Evolutionary conservation across 1,284 basidiomycete species (phyloP).

Genomic region (Cryptococcus sp.): DNA sequence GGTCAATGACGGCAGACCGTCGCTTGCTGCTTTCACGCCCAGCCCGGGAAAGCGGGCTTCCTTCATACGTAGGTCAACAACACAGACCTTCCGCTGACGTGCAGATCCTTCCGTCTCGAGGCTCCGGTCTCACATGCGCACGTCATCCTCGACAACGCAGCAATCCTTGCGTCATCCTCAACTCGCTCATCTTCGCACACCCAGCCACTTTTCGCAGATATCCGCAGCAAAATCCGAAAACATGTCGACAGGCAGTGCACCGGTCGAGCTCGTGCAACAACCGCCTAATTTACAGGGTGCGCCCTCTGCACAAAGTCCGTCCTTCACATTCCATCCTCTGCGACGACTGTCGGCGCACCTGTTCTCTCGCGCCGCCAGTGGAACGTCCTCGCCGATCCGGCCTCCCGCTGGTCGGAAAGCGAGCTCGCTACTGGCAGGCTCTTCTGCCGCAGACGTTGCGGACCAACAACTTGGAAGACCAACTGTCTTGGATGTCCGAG

Average conservation of each 20-base stretch:
- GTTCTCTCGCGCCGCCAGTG: constrained; percentile 43
- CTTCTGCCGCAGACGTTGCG: neutral
- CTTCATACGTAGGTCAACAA: constrained; percentile 22
- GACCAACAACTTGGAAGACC: constrained; percentile 60
- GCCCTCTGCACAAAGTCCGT: constrained; percentile 20
- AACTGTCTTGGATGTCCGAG: constrained; percentile 80
- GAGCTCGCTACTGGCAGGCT: constrained; percentile 60
- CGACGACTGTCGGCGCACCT: constrained; percentile 63
- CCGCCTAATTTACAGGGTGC: too few species aligned
- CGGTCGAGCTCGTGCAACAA: neutral
- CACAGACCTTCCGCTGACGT: constrained; percentile 55
- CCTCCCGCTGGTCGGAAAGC: constrained; percentile 55
- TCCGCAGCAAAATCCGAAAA: constrained; percentile 44
- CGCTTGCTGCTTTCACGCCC: constrained; percentile 11
- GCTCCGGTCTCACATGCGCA: constrained; percentile 63
- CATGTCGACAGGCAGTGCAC: constrained; percentile 26
- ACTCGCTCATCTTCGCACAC: constrained; percentile 26
- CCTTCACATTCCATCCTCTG: constrained; percentile 57
- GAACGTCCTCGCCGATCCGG: constrained; percentile 9
- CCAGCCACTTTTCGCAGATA: constrained; percentile 47
- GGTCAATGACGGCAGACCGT: constrained; percentile 5
- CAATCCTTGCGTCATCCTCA: constrained; percentile 33
- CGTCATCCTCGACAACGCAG: constrained; percentile 66
- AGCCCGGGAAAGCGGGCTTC: constrained; percentile 19
- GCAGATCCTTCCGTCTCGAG: constrained; percentile 79